Evolutionary conservation across 164 flowering plant species (phyloP), one percentile per base, ranked within the genome.

Genomic region (Amborella trichopoda): DNA sequence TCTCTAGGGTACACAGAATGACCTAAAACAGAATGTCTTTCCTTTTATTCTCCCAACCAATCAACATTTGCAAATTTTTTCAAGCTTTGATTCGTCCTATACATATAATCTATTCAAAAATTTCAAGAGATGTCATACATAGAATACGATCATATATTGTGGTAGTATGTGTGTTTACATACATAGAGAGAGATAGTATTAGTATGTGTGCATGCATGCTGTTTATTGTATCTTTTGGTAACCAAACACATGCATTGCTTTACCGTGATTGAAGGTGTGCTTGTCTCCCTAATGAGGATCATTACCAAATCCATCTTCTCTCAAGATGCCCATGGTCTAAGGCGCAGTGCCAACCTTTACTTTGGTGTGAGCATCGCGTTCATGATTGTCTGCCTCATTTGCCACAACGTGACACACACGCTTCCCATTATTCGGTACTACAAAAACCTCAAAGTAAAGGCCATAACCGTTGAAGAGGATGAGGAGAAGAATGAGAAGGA

Each of bases 271-370:
- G 74, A 80, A 91, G 99, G 96, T 22, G 96, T 91, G 47, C 79
- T 91, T 28, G 83, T 88, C 50, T 91, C 99, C n/a, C 16, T 79
- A 26, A 52, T 91, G 54, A 75, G 99, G 63, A 59, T 93, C 34
- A 26, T 93, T 17, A 88, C 96, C 20, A 93, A 88, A 64, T 74
- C 95, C 22, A 61, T 75, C 40, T 93, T 64, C 58, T 51, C 89
- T 10, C 96, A 82, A 67, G 77, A 82, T 61, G 58, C 69, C 0
- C 27, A 50, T 12, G 99, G 99, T 41, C 68, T 93, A 37, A 68
- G 95, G 59, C 67, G 61, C 38, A 88, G 99, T 58, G 96, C 99
- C 23, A 88, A 69, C 59, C 84, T 93, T 21, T 93, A 88, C 60
- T 93, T 93, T 40, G 28, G 55, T 50, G 84, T 85, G 49, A 67